Conservation (phyloP, 495 filamentous ascomycete genomes). For the Trichoderma parareesei region DNA sequence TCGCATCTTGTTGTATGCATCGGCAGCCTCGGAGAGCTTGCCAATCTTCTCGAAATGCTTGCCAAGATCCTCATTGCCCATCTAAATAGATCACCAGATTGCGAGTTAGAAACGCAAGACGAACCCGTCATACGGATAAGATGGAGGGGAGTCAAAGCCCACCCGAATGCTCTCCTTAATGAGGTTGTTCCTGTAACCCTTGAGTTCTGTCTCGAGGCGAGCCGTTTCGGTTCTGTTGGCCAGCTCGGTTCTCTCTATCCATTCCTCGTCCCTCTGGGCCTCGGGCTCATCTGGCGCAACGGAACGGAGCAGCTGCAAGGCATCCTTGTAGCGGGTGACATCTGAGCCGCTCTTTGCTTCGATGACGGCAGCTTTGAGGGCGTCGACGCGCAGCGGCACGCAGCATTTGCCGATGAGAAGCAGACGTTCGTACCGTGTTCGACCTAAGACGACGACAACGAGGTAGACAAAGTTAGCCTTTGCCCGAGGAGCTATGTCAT, state of each 20-base stretch:
- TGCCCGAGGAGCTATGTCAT: neutral
- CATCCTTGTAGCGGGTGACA: conserved; percentile 58
- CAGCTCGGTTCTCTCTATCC: conserved; percentile 56
- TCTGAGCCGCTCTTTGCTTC: conserved; percentile 76
- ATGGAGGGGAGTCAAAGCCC: conserved; percentile 20
- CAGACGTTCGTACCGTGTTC: conserved; percentile 70
- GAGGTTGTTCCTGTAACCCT: conserved; percentile 93
- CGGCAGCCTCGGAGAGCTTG: conserved; percentile 29
- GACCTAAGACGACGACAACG: conserved; percentile 36
- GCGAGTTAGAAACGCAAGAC: neutral
- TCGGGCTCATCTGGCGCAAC: conserved; percentile 61
- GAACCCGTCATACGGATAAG: neutral
- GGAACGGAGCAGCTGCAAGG: conserved; percentile 53
- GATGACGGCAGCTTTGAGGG: conserved; percentile 64
- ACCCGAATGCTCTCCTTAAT: conserved; percentile 97
- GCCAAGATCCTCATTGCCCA: conserved; percentile 41
- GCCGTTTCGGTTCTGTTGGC: conserved; percentile 59
- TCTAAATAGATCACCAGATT: conserved; percentile 19
- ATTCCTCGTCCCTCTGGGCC: conserved; percentile 55
- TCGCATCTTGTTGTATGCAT: conserved; percentile 37
- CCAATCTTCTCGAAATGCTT: conserved; percentile 38
- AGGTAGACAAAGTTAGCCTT: conserved; percentile 6
- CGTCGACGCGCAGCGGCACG: conserved; percentile 67
- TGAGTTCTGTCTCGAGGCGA: conserved; percentile 71
- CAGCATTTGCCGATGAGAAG: conserved; percentile 73